Evolutionary conservation across 169 alveolate species (phyloP).

Genomic region (Eimeria acervulina): DNA sequence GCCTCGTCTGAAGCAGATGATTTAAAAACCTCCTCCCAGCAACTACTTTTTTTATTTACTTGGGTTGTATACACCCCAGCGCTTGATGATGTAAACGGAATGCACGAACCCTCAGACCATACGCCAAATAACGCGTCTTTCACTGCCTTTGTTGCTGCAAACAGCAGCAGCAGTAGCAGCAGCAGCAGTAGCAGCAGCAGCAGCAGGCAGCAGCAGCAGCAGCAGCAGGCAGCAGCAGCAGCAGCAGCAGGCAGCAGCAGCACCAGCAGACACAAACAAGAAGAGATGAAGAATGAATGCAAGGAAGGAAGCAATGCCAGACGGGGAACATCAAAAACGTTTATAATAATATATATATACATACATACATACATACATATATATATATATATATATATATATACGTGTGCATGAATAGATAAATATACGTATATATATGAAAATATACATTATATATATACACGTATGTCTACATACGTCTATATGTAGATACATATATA

Average conservation of each 20-base stretch:
- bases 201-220: constrained; percentile 9
- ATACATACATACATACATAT: neutral
- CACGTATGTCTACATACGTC: no score
- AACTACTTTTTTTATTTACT: neutral
- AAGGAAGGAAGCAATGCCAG: no score
- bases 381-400: neutral
- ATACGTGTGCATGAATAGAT: neutral
- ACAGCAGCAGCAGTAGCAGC: neutral
- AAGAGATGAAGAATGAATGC: no score
- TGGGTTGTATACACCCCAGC: neutral
- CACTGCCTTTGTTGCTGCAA: neutral
- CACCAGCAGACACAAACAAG: no score
- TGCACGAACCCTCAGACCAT: neutral
- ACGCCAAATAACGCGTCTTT: neutral
- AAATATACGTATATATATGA: no score
- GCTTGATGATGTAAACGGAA: neutral
- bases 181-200: neutral
- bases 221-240: neutral
- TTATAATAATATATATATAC: no score
- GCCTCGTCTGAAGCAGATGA: constrained; percentile 10
- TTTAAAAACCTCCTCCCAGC: neutral
- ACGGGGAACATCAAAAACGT: no score
- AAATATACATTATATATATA: no score
- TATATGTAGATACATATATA: no score
- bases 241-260: neutral